phyloP scores from a whole-genome alignment of 1,284 basidiomycete species.

The Cryptococcus sp. region DNA sequence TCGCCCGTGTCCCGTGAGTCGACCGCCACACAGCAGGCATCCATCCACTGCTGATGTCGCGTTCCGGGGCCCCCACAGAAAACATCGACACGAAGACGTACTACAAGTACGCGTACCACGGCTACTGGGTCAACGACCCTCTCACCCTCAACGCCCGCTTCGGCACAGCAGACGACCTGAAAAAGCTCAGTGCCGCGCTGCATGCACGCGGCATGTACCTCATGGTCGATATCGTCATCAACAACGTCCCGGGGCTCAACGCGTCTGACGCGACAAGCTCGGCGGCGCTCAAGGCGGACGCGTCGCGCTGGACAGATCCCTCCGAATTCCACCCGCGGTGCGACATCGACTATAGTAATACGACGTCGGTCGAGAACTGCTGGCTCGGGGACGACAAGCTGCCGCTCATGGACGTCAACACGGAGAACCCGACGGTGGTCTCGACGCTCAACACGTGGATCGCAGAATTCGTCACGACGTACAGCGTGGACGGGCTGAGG shows the following conservation, averaged over 20 bases:
- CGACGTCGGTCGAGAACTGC: slow-evolving; percentile 64
- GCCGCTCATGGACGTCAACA: slow-evolving; percentile 68
- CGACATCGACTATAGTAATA: slow-evolving; percentile 61
- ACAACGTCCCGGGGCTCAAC: slow-evolving; percentile 61
- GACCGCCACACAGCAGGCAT: not conserved
- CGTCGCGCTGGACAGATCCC: slow-evolving; percentile 38
- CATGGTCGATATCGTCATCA: slow-evolving; percentile 75
- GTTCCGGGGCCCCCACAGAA: slow-evolving; percentile 44
- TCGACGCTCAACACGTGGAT: slow-evolving; percentile 63
- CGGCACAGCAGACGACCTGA: slow-evolving; percentile 65
- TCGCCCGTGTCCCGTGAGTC: slow-evolving; percentile 26
- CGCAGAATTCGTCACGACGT: slow-evolving; percentile 59
- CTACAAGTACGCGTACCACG: slow-evolving; percentile 53
- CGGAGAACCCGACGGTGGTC: slow-evolving; percentile 60
- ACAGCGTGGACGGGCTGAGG: slow-evolving; percentile 61
- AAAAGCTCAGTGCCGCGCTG: slow-evolving; percentile 60
- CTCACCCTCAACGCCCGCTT: slow-evolving; percentile 65
- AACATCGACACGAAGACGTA: slow-evolving; percentile 67
- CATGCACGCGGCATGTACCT: slow-evolving; percentile 69
- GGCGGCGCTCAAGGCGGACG: slow-evolving; percentile 26
- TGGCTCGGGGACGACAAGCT: slow-evolving; percentile 70
- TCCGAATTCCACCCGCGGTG: slow-evolving; percentile 62
- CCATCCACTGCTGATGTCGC: too few relatives aligned
- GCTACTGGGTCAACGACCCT: slow-evolving; percentile 58
- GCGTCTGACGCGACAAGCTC: slow-evolving; percentile 24